Base-by-base conservation (phyloP, 768 basidiomycete genomes). In the Aureoboletus auriporus region DNA sequence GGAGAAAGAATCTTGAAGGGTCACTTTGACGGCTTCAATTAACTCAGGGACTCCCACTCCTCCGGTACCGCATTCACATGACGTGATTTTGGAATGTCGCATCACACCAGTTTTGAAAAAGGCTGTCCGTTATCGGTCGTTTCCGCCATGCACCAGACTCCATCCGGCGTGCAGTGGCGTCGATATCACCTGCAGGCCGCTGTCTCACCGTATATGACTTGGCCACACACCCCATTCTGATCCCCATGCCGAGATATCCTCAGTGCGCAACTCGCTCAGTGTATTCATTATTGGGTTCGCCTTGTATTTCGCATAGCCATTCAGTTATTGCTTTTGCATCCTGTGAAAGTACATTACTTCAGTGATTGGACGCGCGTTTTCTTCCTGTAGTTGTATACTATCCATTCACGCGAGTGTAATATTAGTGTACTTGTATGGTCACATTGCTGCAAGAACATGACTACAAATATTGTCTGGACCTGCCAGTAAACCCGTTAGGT, bases 1-100 rank as follows among this genome's bases (percentile, higher is more conserved):
- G 91, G 89, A 54, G 90, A 93, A 69, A 76, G 90, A 50, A 91
- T 93, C 51, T 77, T 93, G 57, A 93, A 89, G 73, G 90, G 90
- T 8, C 90, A 93, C 59, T 93, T 92, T 57, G 90, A 93, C 62
- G 85, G 90, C 42, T 93, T 93, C 75, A 87, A 89, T 62, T 90
- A 69, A 77, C 34, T 47, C 44, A 48, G 45, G n/a, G 31, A 11
- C 48, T 42, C 46, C 9, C 27, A 39, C 9, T 36, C 20, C 43
- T 50, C 33, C 42, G 20, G 37, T 42, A 20, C 33, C 44, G 6
- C 14, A 8, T 38, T 45, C 33, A 29, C 40, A 7, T 54, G 39
- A 42, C 56, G 51, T 38, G 35, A 39, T 42, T 42, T 35, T 47
- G 48, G 48, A 41, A 49, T 11, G 29, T 37, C 38, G 33, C 33